Percentiles rank a stretch among this genome's conserved stretches.
Evolutionary conservation across 345 rosid genomes (phyloP).

Genomic region (Noccaea caerulescens): DNA sequence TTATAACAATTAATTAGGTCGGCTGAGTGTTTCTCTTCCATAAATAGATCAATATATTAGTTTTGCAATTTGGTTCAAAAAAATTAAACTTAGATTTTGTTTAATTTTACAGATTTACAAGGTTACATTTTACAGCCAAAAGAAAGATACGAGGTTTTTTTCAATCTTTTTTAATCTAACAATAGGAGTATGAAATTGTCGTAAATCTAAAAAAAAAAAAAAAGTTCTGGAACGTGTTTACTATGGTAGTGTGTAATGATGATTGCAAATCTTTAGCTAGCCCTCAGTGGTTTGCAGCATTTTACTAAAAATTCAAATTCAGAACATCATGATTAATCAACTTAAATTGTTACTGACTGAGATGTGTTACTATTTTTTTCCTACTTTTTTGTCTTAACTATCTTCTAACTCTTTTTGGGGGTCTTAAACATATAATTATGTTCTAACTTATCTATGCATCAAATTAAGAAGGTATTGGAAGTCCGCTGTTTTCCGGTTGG

Average conservation of each 20-base stretch:
- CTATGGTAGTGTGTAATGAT: neutral
- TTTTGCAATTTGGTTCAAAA: too few species aligned
- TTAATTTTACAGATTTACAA: too few species aligned
- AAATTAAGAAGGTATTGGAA: neutral
- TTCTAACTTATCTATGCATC: slow-evolving; percentile 4
- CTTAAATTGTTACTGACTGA: slow-evolving; percentile 14
- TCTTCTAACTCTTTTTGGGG: neutral
- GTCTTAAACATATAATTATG: neutral
- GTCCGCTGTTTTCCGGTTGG: neutral
- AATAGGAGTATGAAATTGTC: too few species aligned
- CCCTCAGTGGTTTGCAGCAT: slow-evolving; percentile 25
- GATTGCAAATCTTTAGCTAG: slow-evolving; percentile 1
- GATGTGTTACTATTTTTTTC: neutral
- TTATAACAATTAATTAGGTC: too few species aligned
- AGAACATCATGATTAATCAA: slow-evolving; percentile 21
- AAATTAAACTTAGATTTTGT: too few species aligned
- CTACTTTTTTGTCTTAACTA: slow-evolving; percentile 4
- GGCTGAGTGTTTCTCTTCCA: neutral
- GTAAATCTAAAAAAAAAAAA: neutral
- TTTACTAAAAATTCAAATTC: neutral
- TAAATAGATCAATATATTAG: too few species aligned
- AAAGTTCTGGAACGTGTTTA: neutral
- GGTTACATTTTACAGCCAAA: too few species aligned
- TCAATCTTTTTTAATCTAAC: too few species aligned
- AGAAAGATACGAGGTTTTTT: too few species aligned